Conservation (phyloP, 73 alveolate genomes). For the Uronychia binucleata region DNA sequence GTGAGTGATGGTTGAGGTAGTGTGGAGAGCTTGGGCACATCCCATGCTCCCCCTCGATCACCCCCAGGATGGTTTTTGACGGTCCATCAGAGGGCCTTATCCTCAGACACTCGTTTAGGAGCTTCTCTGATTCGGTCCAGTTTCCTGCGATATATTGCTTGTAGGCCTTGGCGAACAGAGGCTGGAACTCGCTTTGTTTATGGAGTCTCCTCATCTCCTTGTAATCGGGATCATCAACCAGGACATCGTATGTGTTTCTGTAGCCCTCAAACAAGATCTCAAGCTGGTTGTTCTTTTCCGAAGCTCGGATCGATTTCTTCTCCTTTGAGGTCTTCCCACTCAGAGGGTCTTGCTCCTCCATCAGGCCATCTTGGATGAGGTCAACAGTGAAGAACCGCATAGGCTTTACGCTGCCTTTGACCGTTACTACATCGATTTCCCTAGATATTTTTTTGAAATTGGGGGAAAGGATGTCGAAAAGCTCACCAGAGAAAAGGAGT, state of each 20-base stretch:
- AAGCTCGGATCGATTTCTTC: neutral
- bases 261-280: neutral
- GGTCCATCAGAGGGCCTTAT: neutral
- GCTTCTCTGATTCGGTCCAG: constrained; percentile 1
- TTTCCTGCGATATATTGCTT: neutral
- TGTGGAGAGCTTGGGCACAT: neutral
- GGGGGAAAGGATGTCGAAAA: constrained; percentile 48
- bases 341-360: neutral
- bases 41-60: neutral
- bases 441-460: constrained; percentile 48
- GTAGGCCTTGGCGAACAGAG: neutral
- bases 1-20: no score
- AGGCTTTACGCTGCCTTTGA: constrained; percentile 89
- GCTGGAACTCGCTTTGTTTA: neutral
- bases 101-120: neutral
- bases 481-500: constrained; percentile 43
- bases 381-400: constrained; percentile 85
- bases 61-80: neutral
- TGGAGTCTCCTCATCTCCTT: neutral
- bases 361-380: constrained; percentile 13
- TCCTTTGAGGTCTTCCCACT: neutral
- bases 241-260: neutral
- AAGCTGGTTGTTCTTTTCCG: neutral
- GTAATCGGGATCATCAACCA: neutral
- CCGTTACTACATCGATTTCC: constrained; percentile 91